phyloP scores from a whole-genome alignment of 2,329 filamentous ascomycete genomes.

The Orbilia ellipsospora region DNA sequence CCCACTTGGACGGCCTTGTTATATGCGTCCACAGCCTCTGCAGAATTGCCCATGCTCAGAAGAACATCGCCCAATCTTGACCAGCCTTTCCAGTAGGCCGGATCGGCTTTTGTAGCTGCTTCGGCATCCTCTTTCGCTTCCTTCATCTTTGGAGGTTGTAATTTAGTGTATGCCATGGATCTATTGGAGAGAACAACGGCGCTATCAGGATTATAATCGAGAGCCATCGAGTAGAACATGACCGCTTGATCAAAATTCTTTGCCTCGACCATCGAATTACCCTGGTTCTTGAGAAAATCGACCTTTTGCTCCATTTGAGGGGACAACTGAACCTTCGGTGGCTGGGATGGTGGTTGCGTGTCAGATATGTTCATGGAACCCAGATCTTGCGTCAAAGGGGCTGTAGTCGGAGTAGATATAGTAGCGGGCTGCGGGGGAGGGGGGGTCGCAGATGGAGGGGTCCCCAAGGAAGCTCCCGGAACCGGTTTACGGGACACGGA shows the following conservation, averaged over 20 bases:
- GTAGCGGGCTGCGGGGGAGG: constrained; percentile 2
- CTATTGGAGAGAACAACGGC: constrained; percentile 46
- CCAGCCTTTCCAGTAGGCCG: constrained; percentile 50
- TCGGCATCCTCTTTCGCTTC: constrained; percentile 43
- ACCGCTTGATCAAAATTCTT: constrained; percentile 50
- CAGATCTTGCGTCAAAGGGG: constrained; percentile 15
- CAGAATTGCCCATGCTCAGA: constrained; percentile 33
- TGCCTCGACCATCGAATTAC: constrained; percentile 49
- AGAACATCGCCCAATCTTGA: constrained; percentile 44
- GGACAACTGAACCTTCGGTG: constrained; percentile 6
- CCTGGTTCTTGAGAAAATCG: constrained; percentile 50
- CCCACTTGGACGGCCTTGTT: constrained; percentile 42
- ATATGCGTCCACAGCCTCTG: constrained; percentile 34
- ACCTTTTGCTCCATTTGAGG: constrained; percentile 52
- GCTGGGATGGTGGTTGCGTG: background rate
- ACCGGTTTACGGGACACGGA: constrained; percentile 41
- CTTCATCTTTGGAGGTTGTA: constrained; percentile 42
- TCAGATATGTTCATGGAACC: constrained; percentile 26
- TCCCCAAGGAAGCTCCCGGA: constrained; percentile 1
- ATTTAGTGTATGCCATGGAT: constrained; percentile 44
- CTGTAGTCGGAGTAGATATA: background rate
- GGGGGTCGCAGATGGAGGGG: constrained; percentile 16
- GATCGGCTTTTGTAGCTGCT: constrained; percentile 46
- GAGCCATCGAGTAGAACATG: constrained; percentile 53
- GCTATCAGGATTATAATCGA: constrained; percentile 46